phyloP scores from a whole-genome alignment of 2,329 filamentous ascomycete genomes.

The Paecilomyces variotii region DNA sequence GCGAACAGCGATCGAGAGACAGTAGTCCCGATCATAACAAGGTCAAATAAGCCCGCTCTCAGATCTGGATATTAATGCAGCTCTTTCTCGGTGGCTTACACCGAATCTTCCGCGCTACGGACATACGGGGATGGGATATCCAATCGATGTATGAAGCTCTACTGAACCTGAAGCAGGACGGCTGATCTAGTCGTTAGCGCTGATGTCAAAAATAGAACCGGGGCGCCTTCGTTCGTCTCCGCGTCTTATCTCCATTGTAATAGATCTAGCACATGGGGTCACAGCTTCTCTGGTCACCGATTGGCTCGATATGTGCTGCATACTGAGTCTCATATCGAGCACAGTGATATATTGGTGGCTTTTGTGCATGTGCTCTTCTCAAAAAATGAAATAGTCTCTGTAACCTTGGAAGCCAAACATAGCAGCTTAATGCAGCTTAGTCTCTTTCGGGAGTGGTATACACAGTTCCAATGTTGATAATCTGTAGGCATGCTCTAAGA shows the following conservation, averaged over 20 bases:
- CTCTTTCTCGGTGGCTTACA: not conserved
- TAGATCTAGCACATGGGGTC: not conserved
- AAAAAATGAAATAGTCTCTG: not conserved
- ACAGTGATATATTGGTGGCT: not conserved
- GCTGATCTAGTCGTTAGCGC: slow-evolving; percentile 9
- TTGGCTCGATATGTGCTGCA: too few species aligned
- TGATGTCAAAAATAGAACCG: slow-evolving; percentile 12
- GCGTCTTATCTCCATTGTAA: slow-evolving; percentile 9
- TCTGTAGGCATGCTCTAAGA: not conserved
- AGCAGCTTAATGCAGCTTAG: not conserved
- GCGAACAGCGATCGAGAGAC: not conserved
- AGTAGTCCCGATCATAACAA: not conserved
- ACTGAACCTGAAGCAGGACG: slow-evolving; percentile 20
- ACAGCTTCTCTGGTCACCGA: not conserved
- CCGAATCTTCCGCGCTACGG: not conserved
- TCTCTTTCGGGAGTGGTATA: not conserved
- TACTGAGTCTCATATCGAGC: too few species aligned
- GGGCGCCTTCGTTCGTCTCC: slow-evolving; percentile 9
- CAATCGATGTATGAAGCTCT: not conserved
- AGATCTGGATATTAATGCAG: not conserved
- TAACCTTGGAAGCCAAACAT: not conserved
- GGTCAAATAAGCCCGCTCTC: not conserved
- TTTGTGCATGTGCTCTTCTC: not conserved
- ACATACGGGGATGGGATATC: not conserved
- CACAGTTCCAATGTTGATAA: not conserved